Base-by-base conservation (phyloP, 176 grass and related monocot genomes). In the Thinopyrum elongatum region DNA sequence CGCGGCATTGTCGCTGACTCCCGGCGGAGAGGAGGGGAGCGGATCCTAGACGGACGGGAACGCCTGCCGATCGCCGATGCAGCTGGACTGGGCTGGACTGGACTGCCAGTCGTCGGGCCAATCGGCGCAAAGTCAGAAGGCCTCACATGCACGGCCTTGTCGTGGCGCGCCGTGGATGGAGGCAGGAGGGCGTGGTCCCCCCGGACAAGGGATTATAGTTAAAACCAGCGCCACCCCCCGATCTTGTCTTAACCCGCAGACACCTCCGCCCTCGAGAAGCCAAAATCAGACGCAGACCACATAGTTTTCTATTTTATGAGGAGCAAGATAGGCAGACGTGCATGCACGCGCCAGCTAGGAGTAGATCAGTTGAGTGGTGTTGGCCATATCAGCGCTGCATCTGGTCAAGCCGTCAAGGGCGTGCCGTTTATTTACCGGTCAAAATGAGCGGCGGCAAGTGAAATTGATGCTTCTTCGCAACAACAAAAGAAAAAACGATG, bases 71-170 rank as follows among this genome's bases (percentile, higher is more conserved):
- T 39, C 15, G 47, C 47, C 47, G 47, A 51, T 51, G 47, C 15
- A 16, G 46, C 47, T 15, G 41, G 41, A 41, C 39, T 39, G 41
- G 41, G 11, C 39, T 39, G 9, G 41, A 4, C 25, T 29, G 63
- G 27, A 11, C 46, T 10, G 72, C 42, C 59, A 26, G 61, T 4
- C 34, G 49, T 6, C 2, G 4, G 65, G 75, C 88, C 84, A 83
- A 90, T 90, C 65, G 7, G 84, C 88, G 80, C 19, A 10, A 65
- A 58, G 84, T 90, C 88, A 90, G 77, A 62, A 3, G 9, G 76
- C 6, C 16, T 51, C 87, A 80, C 87, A 66, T 88, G 35, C 47
- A 7, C 34, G 61, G 60, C 21, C 73, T 21, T 46, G 74, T 62
- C 87, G 76, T 84, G 81, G 65, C 79, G 39, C 55, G 28, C 15